A percentile compares a stretch with the other conserved stretches of the same genome.
phyloP scores from a whole-genome alignment of 805 yeast genomes.

The Ogataea henricii region DNA sequence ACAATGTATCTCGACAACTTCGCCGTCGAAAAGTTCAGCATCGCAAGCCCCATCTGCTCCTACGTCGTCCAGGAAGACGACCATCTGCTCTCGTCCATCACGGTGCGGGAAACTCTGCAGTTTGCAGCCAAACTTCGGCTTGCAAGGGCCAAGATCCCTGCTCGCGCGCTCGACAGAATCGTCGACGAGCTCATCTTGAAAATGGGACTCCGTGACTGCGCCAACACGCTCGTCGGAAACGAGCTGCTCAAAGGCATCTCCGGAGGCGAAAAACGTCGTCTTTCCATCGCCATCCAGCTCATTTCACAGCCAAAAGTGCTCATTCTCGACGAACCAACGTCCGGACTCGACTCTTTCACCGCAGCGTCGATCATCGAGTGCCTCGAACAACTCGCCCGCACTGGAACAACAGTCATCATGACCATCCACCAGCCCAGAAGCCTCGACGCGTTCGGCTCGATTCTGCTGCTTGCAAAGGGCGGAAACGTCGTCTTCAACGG shows the following conservation, averaged over 20 bases:
- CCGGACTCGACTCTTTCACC: constrained; percentile 82
- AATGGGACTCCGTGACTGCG: constrained; percentile 74
- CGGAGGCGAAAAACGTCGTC: constrained; percentile 82
- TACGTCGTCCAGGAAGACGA: constrained; percentile 84
- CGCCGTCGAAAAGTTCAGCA: constrained; percentile 24
- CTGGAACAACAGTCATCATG: constrained; percentile 65
- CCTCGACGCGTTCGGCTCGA: constrained; percentile 64
- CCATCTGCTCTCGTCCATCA: constrained; percentile 65
- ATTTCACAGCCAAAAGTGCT: constrained; percentile 70
- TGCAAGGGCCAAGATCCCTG: constrained; percentile 42
- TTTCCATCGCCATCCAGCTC: constrained; percentile 79
- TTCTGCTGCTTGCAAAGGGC: constrained; percentile 73
- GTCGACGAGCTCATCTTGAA: constrained; percentile 62
- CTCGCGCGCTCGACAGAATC: constrained; percentile 42
- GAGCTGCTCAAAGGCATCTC: constrained; percentile 64
- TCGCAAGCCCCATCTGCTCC: constrained; percentile 54
- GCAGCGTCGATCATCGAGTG: constrained; percentile 67
- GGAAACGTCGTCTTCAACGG: constrained; percentile 75
- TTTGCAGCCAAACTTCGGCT: constrained; percentile 73
- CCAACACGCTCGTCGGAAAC: constrained; percentile 68
- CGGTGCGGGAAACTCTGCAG: constrained; percentile 74
- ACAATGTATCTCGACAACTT: constrained; percentile 44
- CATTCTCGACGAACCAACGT: constrained; percentile 85
- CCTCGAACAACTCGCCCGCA: constrained; percentile 56
- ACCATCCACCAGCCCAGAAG: constrained; percentile 87